Evolutionary conservation across 768 basidiomycete species (phyloP), one percentile per base, ranked within the genome.

Genomic region (Macrolepiota fuliginosa): DNA sequence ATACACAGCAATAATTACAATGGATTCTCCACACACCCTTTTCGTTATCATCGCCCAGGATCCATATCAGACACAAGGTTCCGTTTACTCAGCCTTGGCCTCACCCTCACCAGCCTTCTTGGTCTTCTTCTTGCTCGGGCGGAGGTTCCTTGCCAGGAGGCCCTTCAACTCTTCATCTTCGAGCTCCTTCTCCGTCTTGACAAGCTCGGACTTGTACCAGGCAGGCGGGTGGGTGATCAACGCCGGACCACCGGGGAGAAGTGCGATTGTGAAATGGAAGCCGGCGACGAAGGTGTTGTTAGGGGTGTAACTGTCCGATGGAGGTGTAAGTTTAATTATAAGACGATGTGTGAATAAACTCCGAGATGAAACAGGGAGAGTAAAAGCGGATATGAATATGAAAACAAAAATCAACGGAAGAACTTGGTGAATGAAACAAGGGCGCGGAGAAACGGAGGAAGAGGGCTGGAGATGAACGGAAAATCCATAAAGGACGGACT

Each of bases 211-310:
- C 70, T 93, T 92, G 81, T 95, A 98, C 96, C 94, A 98, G 32
- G 87, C 69, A 12, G 97, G 93, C 10, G 92, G 87, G 63, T 91
- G 89, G 12, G 93, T 93, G 74, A 99, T 84, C 65, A 98, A 77
- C 29, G 88, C 74, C 25, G 94, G 96, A 29, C 97, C 97, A 55
- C 85, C 90, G 50, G 96, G 89, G 39, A 92, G 87, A 22, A 99
- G 85, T 39, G 94, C 94, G 70, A 99, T 88, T 47, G 96, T 99
- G 79, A 97, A 95, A 81, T 98, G 96, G 85, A 96, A 97, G 9
- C 90, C 92, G 58, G 96, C 96, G 49, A 98, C 93, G 61, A 90
- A 87, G 17, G 94, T 94, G 67, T 84, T 89, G 27, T 86, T 64
- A 45, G 91, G 90, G 4, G 95, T 94, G 75, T 89, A 92, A 59